Evolutionary conservation across 2,329 filamentous ascomycete species (phyloP).

Genomic region (Aspergillus sp.): DNA sequence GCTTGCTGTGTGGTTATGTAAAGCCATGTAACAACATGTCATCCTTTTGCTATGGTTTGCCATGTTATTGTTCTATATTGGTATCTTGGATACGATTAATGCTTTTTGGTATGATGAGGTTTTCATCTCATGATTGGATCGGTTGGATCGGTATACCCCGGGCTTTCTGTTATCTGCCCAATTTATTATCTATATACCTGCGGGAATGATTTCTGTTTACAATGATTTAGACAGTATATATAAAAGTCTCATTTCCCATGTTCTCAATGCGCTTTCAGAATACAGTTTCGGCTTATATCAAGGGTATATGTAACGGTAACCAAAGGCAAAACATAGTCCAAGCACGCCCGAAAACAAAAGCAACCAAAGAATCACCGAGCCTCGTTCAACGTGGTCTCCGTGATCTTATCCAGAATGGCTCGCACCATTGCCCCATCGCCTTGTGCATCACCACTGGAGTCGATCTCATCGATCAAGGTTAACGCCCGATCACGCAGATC

Average conservation of each 20-base stretch:
- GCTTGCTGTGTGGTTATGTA: slow-evolving; percentile 72
- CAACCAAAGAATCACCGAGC: background rate
- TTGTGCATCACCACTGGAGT: slow-evolving; percentile 43
- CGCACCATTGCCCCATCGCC: slow-evolving; percentile 54
- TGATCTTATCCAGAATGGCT: slow-evolving; percentile 64
- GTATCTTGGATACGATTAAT: background rate
- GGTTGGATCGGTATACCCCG: background rate
- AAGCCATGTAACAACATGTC: background rate
- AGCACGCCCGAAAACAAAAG: background rate
- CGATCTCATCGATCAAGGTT: slow-evolving; percentile 57
- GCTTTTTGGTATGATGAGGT: background rate
- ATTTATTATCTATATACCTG: too few species aligned
- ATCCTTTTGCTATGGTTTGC: background rate
- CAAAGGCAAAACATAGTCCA: background rate
- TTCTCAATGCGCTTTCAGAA: too few species aligned
- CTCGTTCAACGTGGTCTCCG: slow-evolving; percentile 30
- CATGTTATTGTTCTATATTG: background rate
- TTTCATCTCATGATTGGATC: background rate
- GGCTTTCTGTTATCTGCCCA: background rate
- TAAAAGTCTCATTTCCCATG: too few species aligned
- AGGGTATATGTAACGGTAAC: background rate
- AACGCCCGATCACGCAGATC: slow-evolving; percentile 60
- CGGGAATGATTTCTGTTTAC: too few species aligned
- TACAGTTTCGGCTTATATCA: too few species aligned
- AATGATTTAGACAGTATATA: too few species aligned